Base-by-base conservation (phyloP, 805 yeast genomes). In the Hyphopichia homilentoma region DNA sequence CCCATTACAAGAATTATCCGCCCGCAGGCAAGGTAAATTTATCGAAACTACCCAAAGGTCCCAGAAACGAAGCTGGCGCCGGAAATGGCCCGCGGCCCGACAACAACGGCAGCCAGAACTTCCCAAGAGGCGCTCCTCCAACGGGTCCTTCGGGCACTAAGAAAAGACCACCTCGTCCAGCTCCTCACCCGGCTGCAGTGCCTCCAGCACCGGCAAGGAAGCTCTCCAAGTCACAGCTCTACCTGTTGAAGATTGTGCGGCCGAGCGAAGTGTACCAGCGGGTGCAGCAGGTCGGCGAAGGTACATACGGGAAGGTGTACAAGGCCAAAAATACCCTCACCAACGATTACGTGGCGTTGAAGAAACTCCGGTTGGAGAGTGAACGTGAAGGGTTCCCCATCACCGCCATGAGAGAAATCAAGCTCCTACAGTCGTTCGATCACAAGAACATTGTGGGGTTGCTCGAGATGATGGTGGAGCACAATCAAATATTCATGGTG, bases 351-450 rank as follows among this genome's bases (percentile, higher is more conserved):
- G 93, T 88, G n/a, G 98, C 98, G 1, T 65, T 93, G 50, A 93
- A 93, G 54, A 73, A 81, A 44, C 66, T 93, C 27, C 61, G 97
- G 39, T 69, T 93, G 48, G 97, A 93, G 51, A 61, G 78, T 6
- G 97, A 90, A 54, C 70, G 87, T 30, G 98, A 93, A 52, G 97
- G 97, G 0, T 86, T 93, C 57, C 98, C 98, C 2, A 84, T 93
- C 15, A 93, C 98, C 0, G 95, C 97, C 0, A 77, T 88, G 50
- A 70, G 98, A 44, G 98, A 93, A 61, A 86, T 89, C 39, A 80
- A 87, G 42, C 63, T 90, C 12, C 65, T 90, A 29, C 97, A 90
- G 56, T 72, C 84, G 2, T 79, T 89, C 44, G 76, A 83, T 33
- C 96, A 93, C 57, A 74, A 70, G 12, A 87, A 89, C 52, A 77